These are phyloP conservation scores for Tuber magnatum DNA, from an alignment of 495 filamentous ascomycete species.

Conservation along the genomic window DNA sequence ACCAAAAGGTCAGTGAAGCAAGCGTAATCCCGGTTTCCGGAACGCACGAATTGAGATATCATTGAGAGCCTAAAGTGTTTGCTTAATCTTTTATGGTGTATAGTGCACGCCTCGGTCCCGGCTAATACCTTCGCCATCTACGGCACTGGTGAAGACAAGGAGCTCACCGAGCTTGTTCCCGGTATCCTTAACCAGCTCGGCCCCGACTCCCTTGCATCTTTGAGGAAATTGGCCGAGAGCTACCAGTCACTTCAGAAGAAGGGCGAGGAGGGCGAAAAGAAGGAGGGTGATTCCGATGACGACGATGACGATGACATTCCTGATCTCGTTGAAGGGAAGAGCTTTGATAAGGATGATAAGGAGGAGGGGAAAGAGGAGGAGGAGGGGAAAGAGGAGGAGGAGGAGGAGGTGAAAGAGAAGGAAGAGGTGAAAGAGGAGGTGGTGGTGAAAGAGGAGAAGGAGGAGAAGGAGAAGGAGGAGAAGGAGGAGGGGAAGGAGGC, in stretches of 20 bases:
- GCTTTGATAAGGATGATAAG: conserved; percentile 65
- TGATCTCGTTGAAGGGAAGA: conserved; percentile 89
- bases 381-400: conserved; percentile 14
- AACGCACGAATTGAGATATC: conserved; percentile 7
- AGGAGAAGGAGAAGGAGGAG: conserved; percentile 18
- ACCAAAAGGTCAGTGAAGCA: conserved; percentile 69
- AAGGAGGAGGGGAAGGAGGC: conserved; percentile 12
- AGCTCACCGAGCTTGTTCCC: conserved; percentile 97
- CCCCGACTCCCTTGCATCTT: conserved; percentile 92
- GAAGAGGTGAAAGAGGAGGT: conserved; percentile 4
- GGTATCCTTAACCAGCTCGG: conserved; percentile 99
- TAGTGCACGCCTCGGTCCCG: conserved; percentile 92
- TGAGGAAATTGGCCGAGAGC: conserved; percentile 96
- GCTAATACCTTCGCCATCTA: conserved; percentile 99
- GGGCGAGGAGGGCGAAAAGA: conserved; percentile 58
- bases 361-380: conserved; percentile 2
- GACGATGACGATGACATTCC: conserved; percentile 65
- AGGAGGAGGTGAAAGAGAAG: conserved; percentile 14
- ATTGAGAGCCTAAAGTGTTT: conserved; percentile 3
- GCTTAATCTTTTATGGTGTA: conserved; percentile 14
- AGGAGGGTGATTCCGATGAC: conserved; percentile 70
- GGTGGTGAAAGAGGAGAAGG: not conserved
- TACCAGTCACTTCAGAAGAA: conserved; percentile 99
- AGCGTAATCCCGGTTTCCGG: not conserved
- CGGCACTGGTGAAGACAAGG: conserved; percentile 97